Conservation (phyloP, 148 eudicot species). For the Rheum nobile region DNA sequence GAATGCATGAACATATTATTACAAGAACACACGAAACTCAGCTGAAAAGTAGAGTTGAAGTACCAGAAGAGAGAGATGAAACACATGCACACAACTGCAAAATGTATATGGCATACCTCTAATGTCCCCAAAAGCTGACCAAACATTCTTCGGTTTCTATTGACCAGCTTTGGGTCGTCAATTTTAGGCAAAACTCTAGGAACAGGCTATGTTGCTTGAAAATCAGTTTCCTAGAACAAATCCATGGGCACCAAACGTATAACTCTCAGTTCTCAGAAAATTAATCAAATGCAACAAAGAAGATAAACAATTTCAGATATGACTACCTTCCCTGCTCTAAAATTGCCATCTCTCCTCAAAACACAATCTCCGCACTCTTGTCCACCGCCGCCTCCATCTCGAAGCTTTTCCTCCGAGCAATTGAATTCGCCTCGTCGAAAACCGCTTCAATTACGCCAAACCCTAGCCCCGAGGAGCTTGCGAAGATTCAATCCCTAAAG, state of each 20-base stretch:
- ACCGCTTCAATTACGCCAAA: constrained; percentile 3
- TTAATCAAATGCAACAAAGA: not conserved
- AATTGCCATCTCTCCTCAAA: constrained; percentile 35
- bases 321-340: constrained; percentile 41
- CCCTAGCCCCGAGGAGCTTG: constrained; percentile 15
- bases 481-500: constrained; percentile 8
- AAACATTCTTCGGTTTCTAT: constrained; percentile 75
- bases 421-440: too few relatives aligned
- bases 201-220: constrained; percentile 39
- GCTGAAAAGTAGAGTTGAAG: not conserved
- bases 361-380: too few relatives aligned
- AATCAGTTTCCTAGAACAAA: constrained; percentile 46
- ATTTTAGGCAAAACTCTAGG: constrained; percentile 74
- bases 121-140: constrained; percentile 88
- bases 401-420: too few relatives aligned
- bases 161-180: constrained; percentile 76
- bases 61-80: not conserved
- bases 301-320: not conserved
- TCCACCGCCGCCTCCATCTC: too few relatives aligned
- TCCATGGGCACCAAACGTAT: not conserved
- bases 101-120: constrained; percentile 42
- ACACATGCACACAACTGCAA: not conserved
- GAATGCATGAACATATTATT: not conserved
- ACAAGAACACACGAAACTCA: not conserved
- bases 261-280: not conserved